phyloP scores from a whole-genome alignment of 257 asterid species.

The Lavandula angustifolia region DNA sequence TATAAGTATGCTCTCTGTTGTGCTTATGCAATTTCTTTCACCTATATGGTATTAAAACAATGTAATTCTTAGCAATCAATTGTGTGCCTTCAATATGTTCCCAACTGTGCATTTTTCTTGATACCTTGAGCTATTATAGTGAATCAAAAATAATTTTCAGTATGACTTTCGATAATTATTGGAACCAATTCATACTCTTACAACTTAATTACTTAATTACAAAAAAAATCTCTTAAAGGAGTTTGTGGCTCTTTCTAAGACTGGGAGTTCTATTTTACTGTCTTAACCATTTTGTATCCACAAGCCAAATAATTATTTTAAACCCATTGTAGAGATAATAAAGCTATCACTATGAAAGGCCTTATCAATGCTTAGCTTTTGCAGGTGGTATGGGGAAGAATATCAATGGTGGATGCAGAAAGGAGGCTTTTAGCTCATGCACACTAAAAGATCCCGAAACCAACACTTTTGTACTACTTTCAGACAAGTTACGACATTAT shows the following conservation, averaged over 20 bases:
- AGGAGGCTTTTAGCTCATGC: slow-evolving; percentile 82
- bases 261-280: background rate
- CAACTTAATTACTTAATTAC: slow-evolving; percentile 20
- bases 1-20: slow-evolving; percentile 7
- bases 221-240: background rate
- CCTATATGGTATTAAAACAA: background rate
- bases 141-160: background rate
- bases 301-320: background rate
- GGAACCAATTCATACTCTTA: slow-evolving; percentile 2
- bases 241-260: background rate
- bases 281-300: slow-evolving; percentile 3
- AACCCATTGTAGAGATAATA: slow-evolving; percentile 12
- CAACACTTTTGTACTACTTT: slow-evolving; percentile 87
- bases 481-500: slow-evolving; percentile 70
- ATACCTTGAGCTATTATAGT: slow-evolving; percentile 3
- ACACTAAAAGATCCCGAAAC: slow-evolving; percentile 85
- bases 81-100: slow-evolving; percentile 2
- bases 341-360: slow-evolving; percentile 16
- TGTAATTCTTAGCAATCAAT: slow-evolving; percentile 4
- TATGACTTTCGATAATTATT: background rate
- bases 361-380: slow-evolving; percentile 29
- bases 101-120: background rate
- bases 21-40: slow-evolving; percentile 5
- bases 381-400: slow-evolving; percentile 97
- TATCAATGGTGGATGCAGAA: slow-evolving; percentile 99